A percentile compares a stretch with the other conserved stretches of the same genome.
Evolutionary conservation across 1,284 basidiomycete species (phyloP).

Genomic region (Boletus semigastroideus): DNA sequence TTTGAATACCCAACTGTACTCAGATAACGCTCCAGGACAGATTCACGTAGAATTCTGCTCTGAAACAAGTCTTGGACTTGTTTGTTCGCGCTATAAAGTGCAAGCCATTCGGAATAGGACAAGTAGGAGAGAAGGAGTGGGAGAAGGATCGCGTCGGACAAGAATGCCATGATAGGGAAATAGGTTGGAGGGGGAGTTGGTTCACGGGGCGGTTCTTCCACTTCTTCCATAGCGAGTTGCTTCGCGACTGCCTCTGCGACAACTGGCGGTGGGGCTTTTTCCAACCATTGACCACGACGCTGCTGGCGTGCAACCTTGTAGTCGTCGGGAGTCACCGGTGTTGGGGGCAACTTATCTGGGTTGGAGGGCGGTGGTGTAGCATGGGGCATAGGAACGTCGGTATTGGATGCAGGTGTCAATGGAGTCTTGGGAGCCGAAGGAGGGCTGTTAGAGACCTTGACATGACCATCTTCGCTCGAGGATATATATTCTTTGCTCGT

Average conservation of each 20-base stretch:
- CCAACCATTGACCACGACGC: conserved; percentile 33
- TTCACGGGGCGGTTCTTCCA: conserved; percentile 20
- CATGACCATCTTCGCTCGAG: conserved; percentile 13
- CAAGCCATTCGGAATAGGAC: conserved; percentile 66
- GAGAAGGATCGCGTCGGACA: conserved; percentile 51
- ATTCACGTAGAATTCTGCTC: conserved; percentile 56
- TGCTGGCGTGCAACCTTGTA: conserved; percentile 8
- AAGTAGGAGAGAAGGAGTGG: conserved; percentile 53
- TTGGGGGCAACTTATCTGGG: conserved; percentile 22
- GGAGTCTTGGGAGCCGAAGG: conserved; percentile 1
- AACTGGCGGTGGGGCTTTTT: conserved; percentile 37
- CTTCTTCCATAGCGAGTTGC: conserved; percentile 13
- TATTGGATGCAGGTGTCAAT: not conserved
- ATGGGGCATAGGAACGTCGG: not conserved
- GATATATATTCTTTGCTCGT: conserved; percentile 7
- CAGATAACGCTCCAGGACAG: conserved; percentile 64
- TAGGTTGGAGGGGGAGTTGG: conserved; percentile 37
- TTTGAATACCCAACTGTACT: conserved; percentile 65
- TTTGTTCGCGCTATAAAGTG: conserved; percentile 54
- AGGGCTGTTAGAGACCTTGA: not conserved
- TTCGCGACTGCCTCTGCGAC: conserved; percentile 31
- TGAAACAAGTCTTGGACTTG: conserved; percentile 49
- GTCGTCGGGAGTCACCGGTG: conserved; percentile 16
- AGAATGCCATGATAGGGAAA: conserved; percentile 53
- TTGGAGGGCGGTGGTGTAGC: conserved; percentile 6